phyloP scores from a whole-genome alignment of 1,284 basidiomycete species.

The Cryptococcus neoformans region DNA sequence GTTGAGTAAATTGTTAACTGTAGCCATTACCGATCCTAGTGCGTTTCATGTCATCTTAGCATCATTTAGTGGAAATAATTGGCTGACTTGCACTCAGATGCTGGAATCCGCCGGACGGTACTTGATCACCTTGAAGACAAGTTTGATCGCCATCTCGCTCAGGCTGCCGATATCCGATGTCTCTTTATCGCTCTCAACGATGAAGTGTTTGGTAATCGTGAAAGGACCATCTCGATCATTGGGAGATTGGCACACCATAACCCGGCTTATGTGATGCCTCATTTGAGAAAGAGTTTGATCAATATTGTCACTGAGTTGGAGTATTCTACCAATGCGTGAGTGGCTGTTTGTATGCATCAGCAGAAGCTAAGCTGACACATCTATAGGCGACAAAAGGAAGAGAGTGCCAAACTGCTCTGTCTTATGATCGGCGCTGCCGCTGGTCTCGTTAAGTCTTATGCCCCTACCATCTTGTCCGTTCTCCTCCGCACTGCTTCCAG shows the following conservation, averaged over 20 bases:
- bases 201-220: conserved; percentile 90
- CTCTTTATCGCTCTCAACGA: conserved; percentile 98
- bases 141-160: conserved; percentile 97
- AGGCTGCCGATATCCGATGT: conserved; percentile 95
- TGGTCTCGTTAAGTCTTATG: conserved; percentile 93
- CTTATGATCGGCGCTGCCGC: conserved; percentile 87
- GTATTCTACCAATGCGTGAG: conserved; percentile 85
- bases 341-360: conserved; percentile 9
- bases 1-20: conserved; percentile 92
- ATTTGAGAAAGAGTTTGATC: conserved; percentile 90
- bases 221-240: conserved; percentile 86
- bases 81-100: not conserved
- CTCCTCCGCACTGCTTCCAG: conserved; percentile 75
- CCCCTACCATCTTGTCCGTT: conserved; percentile 91
- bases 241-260: conserved; percentile 94
- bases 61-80: not conserved
- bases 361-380: conserved; percentile 1
- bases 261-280: conserved; percentile 99
- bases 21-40: conserved; percentile 97
- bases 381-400: conserved; percentile 71
- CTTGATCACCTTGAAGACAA: conserved; percentile 85
- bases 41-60: conserved; percentile 14
- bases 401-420: conserved; percentile 83
- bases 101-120: conserved; percentile 77
- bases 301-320: conserved; percentile 96